Conservation (phyloP, 345 rosid genomes). For the Eucalyptus guilfoylei region DNA sequence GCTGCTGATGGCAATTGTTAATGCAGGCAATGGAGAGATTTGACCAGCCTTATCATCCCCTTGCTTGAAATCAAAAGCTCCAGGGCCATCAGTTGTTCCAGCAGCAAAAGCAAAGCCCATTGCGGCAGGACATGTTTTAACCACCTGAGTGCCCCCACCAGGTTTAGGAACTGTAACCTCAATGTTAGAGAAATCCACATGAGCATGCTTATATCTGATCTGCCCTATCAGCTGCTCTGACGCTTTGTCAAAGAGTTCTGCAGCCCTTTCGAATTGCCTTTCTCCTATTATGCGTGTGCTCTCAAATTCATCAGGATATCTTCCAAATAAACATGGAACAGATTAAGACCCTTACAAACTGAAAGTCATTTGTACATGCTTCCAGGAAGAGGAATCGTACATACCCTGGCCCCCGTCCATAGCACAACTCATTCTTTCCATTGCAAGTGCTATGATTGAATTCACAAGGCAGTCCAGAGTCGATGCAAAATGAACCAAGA, state of each 20-base stretch:
- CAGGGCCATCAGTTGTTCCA: constrained; percentile 84
- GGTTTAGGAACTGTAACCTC: constrained; percentile 30
- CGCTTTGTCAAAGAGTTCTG: constrained; percentile 70
- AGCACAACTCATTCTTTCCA: constrained; percentile 88
- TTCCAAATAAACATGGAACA: constrained; percentile 9
- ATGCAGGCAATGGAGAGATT: background rate
- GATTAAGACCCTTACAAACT: constrained; percentile 5
- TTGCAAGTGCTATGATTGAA: constrained; percentile 97
- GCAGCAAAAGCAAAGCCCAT: constrained; percentile 81
- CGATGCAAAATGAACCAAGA: constrained; percentile 87
- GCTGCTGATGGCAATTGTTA: background rate
- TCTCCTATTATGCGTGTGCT: constrained; percentile 92
- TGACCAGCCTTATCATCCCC: constrained; percentile 53
- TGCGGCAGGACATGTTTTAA: constrained; percentile 73
- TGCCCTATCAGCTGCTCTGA: constrained; percentile 67
- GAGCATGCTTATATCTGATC: constrained; percentile 69
- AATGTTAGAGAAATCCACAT: constrained; percentile 66
- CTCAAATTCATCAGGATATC: constrained; percentile 92
- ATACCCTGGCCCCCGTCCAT: constrained; percentile 99
- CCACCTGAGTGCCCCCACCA: constrained; percentile 34
- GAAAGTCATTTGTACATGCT: background rate
- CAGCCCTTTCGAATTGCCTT: constrained; percentile 74
- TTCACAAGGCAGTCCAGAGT: constrained; percentile 93
- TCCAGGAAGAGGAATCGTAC: background rate
- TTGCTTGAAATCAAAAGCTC: constrained; percentile 78